Conservation (phyloP, 2,329 filamentous ascomycete species). For the Penicillium sp. region DNA sequence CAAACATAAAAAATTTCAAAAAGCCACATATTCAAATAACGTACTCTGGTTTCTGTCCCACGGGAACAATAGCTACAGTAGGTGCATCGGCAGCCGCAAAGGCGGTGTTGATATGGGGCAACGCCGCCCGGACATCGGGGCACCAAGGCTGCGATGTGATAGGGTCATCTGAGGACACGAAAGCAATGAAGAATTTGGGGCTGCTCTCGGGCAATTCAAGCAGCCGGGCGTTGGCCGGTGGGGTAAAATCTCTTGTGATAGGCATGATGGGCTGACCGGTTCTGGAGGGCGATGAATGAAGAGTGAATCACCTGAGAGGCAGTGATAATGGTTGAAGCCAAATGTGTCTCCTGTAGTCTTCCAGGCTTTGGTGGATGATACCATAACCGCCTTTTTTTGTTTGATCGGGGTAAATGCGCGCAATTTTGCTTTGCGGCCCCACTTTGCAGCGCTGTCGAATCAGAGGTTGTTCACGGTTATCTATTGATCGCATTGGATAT, state of each 20-base stretch:
- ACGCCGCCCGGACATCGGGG: constrained; percentile 40
- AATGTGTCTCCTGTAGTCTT: neutral
- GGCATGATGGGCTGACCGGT: constrained; percentile 25
- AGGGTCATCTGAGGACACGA: constrained; percentile 38
- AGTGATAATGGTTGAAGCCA: no score
- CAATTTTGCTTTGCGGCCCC: neutral
- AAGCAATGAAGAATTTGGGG: constrained; percentile 36
- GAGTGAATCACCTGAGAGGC: neutral
- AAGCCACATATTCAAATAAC: constrained; percentile 9
- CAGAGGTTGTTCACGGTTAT: neutral
- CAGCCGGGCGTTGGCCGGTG: constrained; percentile 16
- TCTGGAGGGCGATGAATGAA: neutral
- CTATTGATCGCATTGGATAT: neutral
- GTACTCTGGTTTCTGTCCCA: constrained; percentile 38
- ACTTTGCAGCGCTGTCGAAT: neutral
- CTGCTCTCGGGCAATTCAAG: constrained; percentile 29
- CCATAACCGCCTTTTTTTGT: no score
- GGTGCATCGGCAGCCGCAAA: constrained; percentile 30
- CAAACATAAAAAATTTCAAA: neutral
- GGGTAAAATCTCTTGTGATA: constrained; percentile 21
- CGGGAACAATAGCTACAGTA: constrained; percentile 31
- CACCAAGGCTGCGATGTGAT: constrained; percentile 41
- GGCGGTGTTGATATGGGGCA: constrained; percentile 33
- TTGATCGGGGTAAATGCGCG: neutral
- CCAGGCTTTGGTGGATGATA: no score